Base-by-base conservation (phyloP, 2,329 filamentous ascomycete species). In the Fusarium illudens region DNA sequence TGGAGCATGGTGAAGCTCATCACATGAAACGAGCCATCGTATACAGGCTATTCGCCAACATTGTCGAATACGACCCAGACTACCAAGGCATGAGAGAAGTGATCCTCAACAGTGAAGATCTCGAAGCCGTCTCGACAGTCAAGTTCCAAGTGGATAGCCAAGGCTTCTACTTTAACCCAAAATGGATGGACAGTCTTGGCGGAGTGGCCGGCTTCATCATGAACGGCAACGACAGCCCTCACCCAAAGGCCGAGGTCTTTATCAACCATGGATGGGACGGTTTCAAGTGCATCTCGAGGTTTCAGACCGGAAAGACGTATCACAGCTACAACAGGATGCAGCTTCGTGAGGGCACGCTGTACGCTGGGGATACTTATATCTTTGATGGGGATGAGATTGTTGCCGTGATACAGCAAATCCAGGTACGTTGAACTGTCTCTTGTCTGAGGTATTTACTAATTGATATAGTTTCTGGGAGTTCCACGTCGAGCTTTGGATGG, bases 11-110 rank as follows among this genome's bases (percentile, higher is more conserved):
- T 6, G 50, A 71, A 19, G 68, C 65, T 1, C 68, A 71, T 32
- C 63, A 62, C 8, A 46, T 76, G 48, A 70, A 71, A 5, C 64
- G 62, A 13, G 55, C 60, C 15, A 68, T 77, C 36, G 36, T 74
- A 5, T 96, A 96, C 84, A 94, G 94, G 80, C 84, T 88, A 1
- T 87, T 88, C 70, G 55, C 67, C 9, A 72, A 77, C 11, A 83
- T 89, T 0, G 87, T 89, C 6, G 85, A 88, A 71, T 90, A 89
- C 65, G 79, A 82, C 15, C 76, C 73, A 9, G 80, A 80, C 34
- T 90, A 86, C 74, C 81, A 80, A 54, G 87, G 86, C 22, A 88
- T 89, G 79, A 82, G 88, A 36, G 84, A 87, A 57, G 85, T 89
- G 7, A 82, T 89, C 33, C 79, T 89, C 3, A 63, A 71, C 30